Base-by-base conservation (phyloP, 805 yeast species). In the Brettanomyces naardenensis region DNA sequence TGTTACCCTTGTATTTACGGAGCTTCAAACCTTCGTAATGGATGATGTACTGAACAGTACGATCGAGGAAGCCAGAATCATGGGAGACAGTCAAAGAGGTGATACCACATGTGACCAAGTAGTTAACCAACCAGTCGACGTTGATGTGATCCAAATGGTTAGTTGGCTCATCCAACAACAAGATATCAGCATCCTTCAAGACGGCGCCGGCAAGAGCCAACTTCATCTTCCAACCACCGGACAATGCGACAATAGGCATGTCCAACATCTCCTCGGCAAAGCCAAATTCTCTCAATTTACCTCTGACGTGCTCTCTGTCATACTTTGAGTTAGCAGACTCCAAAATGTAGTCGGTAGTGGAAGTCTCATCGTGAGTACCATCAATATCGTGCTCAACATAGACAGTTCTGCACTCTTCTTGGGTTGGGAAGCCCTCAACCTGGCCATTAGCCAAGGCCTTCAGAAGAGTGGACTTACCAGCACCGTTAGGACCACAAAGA, bases 151-250 rank as follows among this genome's bases (percentile, higher is more conserved):
- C 98, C 84, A 92, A 85, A 78, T 92, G 98, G 85, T 90, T 90
- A 65, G 98, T 90, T 74, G 98, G 98, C 80, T 90, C 98, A 78
- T 90, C 98, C 69, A 90, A 82, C 71, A 90, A 77, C 69, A 90
- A 77, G 65, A 90, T 92, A 71, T 86, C 95, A 62, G 98, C 97
- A 73, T 89, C 89, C 79, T 85, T 86, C 73, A 90, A 80, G 62
- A 90, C 97, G 64, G 98, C 98, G 75, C 97, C 87, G 58, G 98
- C 97, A 62, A 90, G 79, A 65, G 97, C 97, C 69, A 90, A 80
- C 75, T 92, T 92, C 98, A 90, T 90, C 82, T 92, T 92, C 98
- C 98, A 90, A 80, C 98, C 98, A 82, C 98, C 98, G 63, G 98
- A 92, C 58, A 92, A 78, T 50, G 97, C 85, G 63, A 87, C 79